A percentile compares a stretch with the other conserved stretches of the same genome.
Evolutionary conservation across 805 yeast genomes (phyloP).

Genomic region (Vanderwaltozyma polyspora): DNA sequence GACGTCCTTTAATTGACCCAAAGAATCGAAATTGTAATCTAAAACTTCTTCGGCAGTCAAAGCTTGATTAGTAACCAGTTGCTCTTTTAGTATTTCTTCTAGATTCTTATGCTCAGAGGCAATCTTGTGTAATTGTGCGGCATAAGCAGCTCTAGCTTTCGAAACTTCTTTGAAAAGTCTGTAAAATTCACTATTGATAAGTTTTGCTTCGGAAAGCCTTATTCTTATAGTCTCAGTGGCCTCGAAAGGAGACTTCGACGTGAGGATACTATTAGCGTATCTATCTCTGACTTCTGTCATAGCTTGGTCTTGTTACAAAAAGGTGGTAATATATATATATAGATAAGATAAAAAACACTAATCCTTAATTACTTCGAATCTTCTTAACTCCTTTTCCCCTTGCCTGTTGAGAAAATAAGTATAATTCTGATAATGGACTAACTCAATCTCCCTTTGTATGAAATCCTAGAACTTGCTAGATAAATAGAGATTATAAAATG

Average conservation of each 20-base stretch:
- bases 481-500: too few relatives aligned
- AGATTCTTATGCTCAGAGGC: conserved; percentile 25
- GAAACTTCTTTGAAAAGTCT: conserved; percentile 48
- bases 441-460: too few relatives aligned
- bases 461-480: too few relatives aligned
- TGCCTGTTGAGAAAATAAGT: too few relatives aligned
- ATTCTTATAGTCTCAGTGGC: conserved; percentile 50
- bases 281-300: conserved; percentile 24
- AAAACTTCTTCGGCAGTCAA: conserved; percentile 36
- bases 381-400: too few relatives aligned
- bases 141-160: conserved; percentile 36
- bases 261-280: conserved; percentile 30
- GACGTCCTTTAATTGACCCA: conserved; percentile 33
- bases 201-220: conserved; percentile 43
- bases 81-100: conserved; percentile 24
- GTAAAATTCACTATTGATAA: conserved; percentile 50
- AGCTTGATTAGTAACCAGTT: conserved; percentile 31
- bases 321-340: too few relatives aligned
- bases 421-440: too few relatives aligned
- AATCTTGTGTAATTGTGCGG: conserved; percentile 34
- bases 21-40: conserved; percentile 38
- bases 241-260: conserved; percentile 38
- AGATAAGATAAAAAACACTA: too few relatives aligned
- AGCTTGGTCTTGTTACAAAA: background rate
- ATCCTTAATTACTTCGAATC: too few relatives aligned